These are phyloP conservation scores for Starmerella lactis-condensi DNA, from an alignment of 805 yeast species.

Conservation along the genomic window DNA sequence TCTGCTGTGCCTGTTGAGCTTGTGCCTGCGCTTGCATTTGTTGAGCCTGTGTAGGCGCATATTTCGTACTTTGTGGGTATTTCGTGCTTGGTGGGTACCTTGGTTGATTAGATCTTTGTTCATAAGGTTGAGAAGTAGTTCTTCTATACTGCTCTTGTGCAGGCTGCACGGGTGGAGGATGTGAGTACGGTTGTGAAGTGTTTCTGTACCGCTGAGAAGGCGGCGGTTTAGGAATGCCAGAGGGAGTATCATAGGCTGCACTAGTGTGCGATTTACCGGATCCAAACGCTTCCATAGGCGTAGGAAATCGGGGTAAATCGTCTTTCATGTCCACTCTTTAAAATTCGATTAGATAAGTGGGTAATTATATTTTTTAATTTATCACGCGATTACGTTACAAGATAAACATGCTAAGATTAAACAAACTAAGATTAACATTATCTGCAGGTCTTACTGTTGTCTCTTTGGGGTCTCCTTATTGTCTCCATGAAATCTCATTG, in stretches of 20 bases:
- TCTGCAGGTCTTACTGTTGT: background rate
- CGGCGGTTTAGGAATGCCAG: constrained; percentile 15
- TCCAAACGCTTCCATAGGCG: constrained; percentile 19
- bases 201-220: constrained; percentile 13
- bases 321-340: constrained; percentile 11
- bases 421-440: too few relatives aligned
- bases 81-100: background rate
- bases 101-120: too few relatives aligned
- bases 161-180: background rate
- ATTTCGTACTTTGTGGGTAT: too few relatives aligned
- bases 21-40: too few relatives aligned
- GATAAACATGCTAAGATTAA: too few relatives aligned
- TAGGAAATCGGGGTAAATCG: constrained; percentile 18
- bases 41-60: too few relatives aligned
- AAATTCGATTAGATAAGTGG: too few relatives aligned
- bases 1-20: too few relatives aligned
- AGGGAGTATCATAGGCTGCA: constrained; percentile 11
- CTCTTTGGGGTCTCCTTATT: background rate
- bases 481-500: background rate
- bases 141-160: too few relatives aligned
- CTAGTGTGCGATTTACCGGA: constrained; percentile 5
- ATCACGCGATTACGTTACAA: too few relatives aligned
- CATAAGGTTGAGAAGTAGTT: too few relatives aligned
- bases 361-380: too few relatives aligned
- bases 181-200: constrained; percentile 1